Evolutionary conservation across 495 filamentous ascomycete genomes (phyloP).

Genomic region (Xylaria venustula): DNA sequence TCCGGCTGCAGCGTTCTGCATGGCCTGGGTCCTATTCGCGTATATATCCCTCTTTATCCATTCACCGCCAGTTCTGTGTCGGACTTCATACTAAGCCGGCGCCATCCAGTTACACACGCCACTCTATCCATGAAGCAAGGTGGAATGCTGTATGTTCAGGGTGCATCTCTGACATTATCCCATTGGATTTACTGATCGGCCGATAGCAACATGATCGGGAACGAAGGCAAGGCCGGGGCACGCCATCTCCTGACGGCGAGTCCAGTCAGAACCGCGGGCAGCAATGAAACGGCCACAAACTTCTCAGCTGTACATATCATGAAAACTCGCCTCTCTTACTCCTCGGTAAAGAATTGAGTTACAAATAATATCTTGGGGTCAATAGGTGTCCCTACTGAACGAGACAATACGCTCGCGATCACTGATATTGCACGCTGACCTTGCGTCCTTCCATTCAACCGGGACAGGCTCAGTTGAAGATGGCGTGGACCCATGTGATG

Average conservation of each 20-base stretch:
- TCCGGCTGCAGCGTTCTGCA: conserved; percentile 9
- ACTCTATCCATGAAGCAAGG: conserved; percentile 10
- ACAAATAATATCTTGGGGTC: too few species aligned
- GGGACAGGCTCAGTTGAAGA: too few species aligned
- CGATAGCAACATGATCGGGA: conserved; percentile 12
- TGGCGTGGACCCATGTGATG: too few species aligned
- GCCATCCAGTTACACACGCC: conserved; percentile 8
- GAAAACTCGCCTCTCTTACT: neutral
- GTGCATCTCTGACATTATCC: neutral
- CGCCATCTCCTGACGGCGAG: neutral
- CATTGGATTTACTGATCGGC: neutral
- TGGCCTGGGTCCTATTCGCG: conserved; percentile 16
- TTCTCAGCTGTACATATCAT: neutral
- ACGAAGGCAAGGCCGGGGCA: neutral
- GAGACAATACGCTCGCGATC: too few species aligned
- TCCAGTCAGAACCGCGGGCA: neutral
- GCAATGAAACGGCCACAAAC: neutral
- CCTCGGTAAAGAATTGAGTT: too few species aligned
- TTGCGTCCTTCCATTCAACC: too few species aligned
- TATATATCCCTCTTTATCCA: neutral
- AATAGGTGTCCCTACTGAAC: too few species aligned
- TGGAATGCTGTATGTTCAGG: conserved; percentile 10
- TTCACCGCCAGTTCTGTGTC: neutral
- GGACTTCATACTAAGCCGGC: neutral
- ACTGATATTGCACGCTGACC: too few species aligned